phyloP scores from a whole-genome alignment of 2,329 filamentous ascomycete species.

The Fusarium austroafricanum region DNA sequence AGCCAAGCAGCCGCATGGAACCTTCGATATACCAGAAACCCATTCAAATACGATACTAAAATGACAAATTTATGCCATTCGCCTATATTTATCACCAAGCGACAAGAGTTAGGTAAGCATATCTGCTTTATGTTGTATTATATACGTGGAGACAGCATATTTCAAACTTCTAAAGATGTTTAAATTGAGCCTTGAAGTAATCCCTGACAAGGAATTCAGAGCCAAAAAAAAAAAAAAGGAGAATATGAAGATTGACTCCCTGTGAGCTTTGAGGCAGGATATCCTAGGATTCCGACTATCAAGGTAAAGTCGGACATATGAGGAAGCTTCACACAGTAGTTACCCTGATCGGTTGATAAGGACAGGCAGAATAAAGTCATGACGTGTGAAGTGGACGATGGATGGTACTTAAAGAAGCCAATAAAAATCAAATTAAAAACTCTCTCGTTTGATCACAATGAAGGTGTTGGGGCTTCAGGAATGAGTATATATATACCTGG shows the following conservation, averaged over 20 bases:
- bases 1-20: not conserved
- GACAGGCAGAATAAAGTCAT: not conserved
- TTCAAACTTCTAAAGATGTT: not conserved
- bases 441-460: not conserved
- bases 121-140: not conserved
- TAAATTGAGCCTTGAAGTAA: too few species aligned
- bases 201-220: too few species aligned
- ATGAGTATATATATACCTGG: not conserved
- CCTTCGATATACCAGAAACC: not conserved
- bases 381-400: not conserved
- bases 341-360: not conserved
- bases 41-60: not conserved
- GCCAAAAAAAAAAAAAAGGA: not conserved
- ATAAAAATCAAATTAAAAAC: too few species aligned
- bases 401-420: too few species aligned
- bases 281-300: not conserved
- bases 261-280: not conserved
- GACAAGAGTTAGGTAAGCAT: not conserved
- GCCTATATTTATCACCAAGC: not conserved
- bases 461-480: not conserved
- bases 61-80: too few species aligned
- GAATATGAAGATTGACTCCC: not conserved
- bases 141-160: not conserved
- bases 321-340: not conserved
- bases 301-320: not conserved